phyloP scores from a whole-genome alignment of 1,284 basidiomycete genomes.

The Irpex lacteus region DNA sequence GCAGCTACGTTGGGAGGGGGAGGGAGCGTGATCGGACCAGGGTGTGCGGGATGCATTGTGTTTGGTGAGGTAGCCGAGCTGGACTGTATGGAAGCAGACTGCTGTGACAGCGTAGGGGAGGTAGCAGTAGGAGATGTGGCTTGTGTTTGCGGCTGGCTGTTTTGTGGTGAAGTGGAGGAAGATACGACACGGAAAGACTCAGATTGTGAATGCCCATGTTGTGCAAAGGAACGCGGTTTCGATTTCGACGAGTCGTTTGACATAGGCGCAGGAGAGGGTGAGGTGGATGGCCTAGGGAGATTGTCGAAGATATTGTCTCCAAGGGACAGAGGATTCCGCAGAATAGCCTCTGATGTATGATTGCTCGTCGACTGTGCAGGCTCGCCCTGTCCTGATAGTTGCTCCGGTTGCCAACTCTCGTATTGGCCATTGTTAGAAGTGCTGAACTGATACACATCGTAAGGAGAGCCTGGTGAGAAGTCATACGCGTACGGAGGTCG shows the following conservation, averaged over 20 bases:
- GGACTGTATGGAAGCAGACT: not conserved
- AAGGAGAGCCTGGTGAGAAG: constrained; percentile 38
- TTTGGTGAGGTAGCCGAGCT: constrained; percentile 2
- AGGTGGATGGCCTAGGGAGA: constrained; percentile 5
- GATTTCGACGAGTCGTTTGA: not conserved
- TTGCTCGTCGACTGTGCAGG: not conserved
- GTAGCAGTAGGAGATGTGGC: constrained; percentile 1
- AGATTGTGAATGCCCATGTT: constrained; percentile 11
- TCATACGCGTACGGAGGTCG: constrained; percentile 30
- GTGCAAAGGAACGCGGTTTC: constrained; percentile 6
- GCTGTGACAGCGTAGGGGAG: not conserved
- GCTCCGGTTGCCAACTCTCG: constrained; percentile 3
- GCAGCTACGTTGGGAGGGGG: constrained; percentile 47
- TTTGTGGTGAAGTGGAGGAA: not conserved
- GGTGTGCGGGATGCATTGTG: constrained; percentile 48
- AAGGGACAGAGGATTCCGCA: not conserved
- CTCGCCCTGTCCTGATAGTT: not conserved
- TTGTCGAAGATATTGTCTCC: not conserved
- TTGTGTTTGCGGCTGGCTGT: constrained; percentile 3
- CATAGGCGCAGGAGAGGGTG: constrained; percentile 3
- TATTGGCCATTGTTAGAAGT: not conserved
- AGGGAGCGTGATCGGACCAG: constrained; percentile 68
- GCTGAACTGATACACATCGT: constrained; percentile 35
- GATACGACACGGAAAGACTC: constrained; percentile 5
- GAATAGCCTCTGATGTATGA: not conserved